Percentiles rank a stretch among this genome's conserved stretches.
Conservation (phyloP, 2,329 filamentous ascomycete species). For the Stromatinia cepivora region DNA sequence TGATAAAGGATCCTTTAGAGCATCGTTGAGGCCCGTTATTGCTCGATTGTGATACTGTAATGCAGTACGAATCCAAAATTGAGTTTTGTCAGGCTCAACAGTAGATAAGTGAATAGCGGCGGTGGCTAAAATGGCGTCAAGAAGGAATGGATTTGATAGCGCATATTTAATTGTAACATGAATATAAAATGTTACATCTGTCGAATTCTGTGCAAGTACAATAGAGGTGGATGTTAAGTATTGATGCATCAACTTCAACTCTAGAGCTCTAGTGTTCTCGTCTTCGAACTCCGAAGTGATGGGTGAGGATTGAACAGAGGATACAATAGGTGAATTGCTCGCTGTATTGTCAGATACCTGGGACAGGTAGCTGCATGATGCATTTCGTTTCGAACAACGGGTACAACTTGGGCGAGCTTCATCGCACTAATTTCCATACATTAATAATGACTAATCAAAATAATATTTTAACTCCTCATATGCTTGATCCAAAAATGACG, state of each 20-base stretch:
- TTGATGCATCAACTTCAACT: conserved; percentile 1
- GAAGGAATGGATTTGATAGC: not conserved
- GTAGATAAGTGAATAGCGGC: conserved; percentile 7
- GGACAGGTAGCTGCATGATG: not conserved
- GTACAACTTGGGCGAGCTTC: not conserved
- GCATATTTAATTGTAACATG: not conserved
- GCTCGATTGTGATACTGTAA: not conserved
- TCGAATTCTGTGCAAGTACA: not conserved
- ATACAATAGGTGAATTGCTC: not conserved
- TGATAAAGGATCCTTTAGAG: not conserved
- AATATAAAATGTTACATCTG: not conserved
- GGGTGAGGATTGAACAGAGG: not conserved
- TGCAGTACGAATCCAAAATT: conserved; percentile 7
- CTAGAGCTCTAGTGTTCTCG: not conserved
- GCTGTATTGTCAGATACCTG: not conserved
- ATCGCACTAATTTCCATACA: not conserved
- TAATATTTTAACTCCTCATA: not conserved
- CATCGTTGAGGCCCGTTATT: not conserved
- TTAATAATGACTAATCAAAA: not conserved
- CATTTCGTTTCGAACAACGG: not conserved
- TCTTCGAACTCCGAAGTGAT: not conserved
- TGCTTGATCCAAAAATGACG: not conserved
- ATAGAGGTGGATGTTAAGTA: conserved; percentile 10
- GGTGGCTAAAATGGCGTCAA: not conserved
- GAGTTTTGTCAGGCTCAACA: not conserved